Evolutionary conservation across 2,329 filamentous ascomycete genomes (phyloP).

Genomic region (Trichoderma koningiopsis): DNA sequence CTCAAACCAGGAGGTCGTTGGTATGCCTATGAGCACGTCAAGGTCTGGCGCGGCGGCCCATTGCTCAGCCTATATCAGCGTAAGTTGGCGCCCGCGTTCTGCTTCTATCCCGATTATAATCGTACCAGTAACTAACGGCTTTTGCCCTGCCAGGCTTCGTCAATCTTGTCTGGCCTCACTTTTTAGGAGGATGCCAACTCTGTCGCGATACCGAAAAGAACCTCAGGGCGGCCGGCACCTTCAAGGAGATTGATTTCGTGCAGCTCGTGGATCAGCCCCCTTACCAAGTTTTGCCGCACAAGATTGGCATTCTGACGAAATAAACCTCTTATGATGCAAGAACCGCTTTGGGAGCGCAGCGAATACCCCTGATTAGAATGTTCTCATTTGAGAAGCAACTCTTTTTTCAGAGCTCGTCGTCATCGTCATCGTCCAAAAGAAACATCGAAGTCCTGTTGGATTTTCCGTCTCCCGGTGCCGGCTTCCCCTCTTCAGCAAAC

Average conservation of each 20-base stretch:
- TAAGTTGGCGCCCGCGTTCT: slow-evolving; percentile 38
- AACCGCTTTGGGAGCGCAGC: background rate
- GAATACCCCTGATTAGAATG: background rate
- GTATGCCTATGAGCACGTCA: slow-evolving; percentile 66
- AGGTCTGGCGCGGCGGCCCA: slow-evolving; percentile 42
- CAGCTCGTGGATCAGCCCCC: slow-evolving; percentile 46
- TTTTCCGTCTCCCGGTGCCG: slow-evolving; percentile 30
- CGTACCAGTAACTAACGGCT: slow-evolving; percentile 7
- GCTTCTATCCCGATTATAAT: background rate
- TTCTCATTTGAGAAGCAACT: background rate
- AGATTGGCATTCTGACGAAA: slow-evolving; percentile 57
- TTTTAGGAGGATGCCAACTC: slow-evolving; percentile 56
- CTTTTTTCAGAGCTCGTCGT: slow-evolving; percentile 41
- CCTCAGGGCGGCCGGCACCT: slow-evolving; percentile 53
- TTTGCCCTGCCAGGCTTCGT: slow-evolving; percentile 44
- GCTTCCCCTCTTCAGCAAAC: slow-evolving; percentile 28
- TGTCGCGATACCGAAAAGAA: slow-evolving; percentile 51
- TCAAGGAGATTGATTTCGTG: slow-evolving; percentile 52
- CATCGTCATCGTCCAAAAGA: slow-evolving; percentile 43
- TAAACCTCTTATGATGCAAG: slow-evolving; percentile 30
- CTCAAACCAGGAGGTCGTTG: slow-evolving; percentile 64
- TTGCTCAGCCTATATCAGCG: slow-evolving; percentile 53
- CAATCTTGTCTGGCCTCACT: slow-evolving; percentile 55
- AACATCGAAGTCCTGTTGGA: slow-evolving; percentile 41
- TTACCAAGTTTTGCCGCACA: slow-evolving; percentile 50